Evolutionary conservation across 2,329 filamentous ascomycete genomes (phyloP).

Genomic region (Aureobasidium sp.): DNA sequence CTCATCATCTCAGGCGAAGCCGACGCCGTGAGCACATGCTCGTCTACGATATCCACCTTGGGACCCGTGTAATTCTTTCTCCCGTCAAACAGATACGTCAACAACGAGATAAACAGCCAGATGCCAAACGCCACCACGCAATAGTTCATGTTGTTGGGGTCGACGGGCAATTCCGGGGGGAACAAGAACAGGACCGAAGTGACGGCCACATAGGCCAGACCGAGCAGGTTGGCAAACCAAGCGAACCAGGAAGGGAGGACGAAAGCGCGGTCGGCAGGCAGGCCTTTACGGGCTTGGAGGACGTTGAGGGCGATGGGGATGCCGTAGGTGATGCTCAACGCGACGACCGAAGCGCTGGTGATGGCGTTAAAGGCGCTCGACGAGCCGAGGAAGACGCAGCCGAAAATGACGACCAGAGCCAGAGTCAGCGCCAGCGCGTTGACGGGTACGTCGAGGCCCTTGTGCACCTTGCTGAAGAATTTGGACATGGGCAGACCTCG

Average conservation of each 20-base stretch:
- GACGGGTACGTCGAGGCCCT: conserved; percentile 29
- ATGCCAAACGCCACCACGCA: conserved; percentile 53
- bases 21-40: conserved; percentile 20
- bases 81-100: conserved; percentile 56
- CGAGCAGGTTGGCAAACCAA: conserved; percentile 54
- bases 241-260: conserved; percentile 48
- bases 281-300: conserved; percentile 56
- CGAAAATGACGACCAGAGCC: conserved; percentile 30
- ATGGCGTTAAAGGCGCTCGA: conserved; percentile 34
- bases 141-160: conserved; percentile 62
- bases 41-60: conserved; percentile 26
- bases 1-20: neutral
- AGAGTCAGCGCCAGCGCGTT: conserved; percentile 29
- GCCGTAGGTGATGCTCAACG: conserved; percentile 64
- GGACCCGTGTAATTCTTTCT: conserved; percentile 54
- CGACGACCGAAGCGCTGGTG: conserved; percentile 53
- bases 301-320: conserved; percentile 67
- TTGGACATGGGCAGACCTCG: conserved; percentile 30
- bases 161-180: conserved; percentile 59
- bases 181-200: conserved; percentile 71
- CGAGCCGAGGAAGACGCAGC: conserved; percentile 33
- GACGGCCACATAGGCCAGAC: conserved; percentile 59
- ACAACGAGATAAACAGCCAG: conserved; percentile 49
- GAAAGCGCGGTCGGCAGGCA: conserved; percentile 53
- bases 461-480: conserved; percentile 31